These are phyloP conservation scores for Rhexocercosporidium sp. DNA, from an alignment of 2,329 filamentous ascomycete genomes.

Conservation along the genomic window DNA sequence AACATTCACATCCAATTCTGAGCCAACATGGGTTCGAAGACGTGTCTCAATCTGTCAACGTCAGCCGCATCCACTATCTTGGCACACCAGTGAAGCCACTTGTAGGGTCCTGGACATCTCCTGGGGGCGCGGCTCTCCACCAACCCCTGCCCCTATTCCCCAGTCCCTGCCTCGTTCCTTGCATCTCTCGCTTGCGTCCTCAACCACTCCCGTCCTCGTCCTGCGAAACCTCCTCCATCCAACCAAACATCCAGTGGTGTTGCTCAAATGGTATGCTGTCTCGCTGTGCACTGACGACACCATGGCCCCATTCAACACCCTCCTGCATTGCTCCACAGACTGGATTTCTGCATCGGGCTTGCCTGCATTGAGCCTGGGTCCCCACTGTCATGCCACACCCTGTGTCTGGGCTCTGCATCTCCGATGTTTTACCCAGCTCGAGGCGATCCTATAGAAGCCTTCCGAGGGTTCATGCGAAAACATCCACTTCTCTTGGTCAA, in stretches of 20 bases:
- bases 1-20: neutral
- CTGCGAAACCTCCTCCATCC: neutral
- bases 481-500: slow-evolving; percentile 30
- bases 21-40: neutral
- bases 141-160: neutral
- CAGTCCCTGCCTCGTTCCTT: slow-evolving; percentile 3
- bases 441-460: slow-evolving; percentile 33
- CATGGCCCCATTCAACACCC: slow-evolving; percentile 26
- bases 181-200: neutral
- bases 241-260: neutral
- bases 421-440: slow-evolving; percentile 35
- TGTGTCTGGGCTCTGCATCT: slow-evolving; percentile 36
- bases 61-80: slow-evolving; percentile 27
- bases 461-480: slow-evolving; percentile 36
- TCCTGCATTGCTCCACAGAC: slow-evolving; percentile 27
- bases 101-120: neutral
- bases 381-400: slow-evolving; percentile 38
- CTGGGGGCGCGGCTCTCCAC: neutral
- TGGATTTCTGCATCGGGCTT: slow-evolving; percentile 21
- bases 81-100: slow-evolving; percentile 12
- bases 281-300: slow-evolving; percentile 33
- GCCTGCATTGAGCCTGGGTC: slow-evolving; percentile 28
- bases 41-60: slow-evolving; percentile 12
- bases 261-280: neutral
- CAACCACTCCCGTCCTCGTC: neutral